phyloP scores from a whole-genome alignment of 2,329 filamentous ascomycete genomes.

The Fusarium poae region DNA sequence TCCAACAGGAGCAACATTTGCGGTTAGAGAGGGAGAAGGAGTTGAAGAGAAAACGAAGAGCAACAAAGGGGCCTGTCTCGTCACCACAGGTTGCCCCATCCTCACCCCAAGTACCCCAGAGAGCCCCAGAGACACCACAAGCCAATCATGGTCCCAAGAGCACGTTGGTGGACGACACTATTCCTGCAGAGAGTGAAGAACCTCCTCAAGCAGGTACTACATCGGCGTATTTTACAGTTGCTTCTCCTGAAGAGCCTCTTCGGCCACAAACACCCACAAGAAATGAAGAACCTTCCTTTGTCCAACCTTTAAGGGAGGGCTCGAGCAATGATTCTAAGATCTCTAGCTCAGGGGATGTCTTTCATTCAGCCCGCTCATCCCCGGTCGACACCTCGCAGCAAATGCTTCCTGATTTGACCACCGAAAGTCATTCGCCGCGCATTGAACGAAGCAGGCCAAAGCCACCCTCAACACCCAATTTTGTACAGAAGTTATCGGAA shows the following conservation, averaged over 20 bases:
- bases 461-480: conserved; percentile 18
- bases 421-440: conserved; percentile 6
- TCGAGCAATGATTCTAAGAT: conserved; percentile 38
- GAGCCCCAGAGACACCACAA: conserved; percentile 26
- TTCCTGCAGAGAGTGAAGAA: conserved; percentile 3
- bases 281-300: conserved; percentile 34
- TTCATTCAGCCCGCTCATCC: conserved; percentile 44
- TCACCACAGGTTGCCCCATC: conserved; percentile 36
- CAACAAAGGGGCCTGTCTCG: conserved; percentile 44
- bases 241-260: conserved; percentile 9
- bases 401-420: conserved; percentile 30
- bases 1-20: conserved; percentile 70
- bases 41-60: conserved; percentile 50
- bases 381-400: conserved; percentile 26
- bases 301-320: conserved; percentile 37
- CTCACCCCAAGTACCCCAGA: conserved; percentile 33
- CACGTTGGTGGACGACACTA: conserved; percentile 16
- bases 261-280: conserved; percentile 23
- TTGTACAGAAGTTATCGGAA: conserved; percentile 34
- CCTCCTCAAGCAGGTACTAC: conserved; percentile 12
- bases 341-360: conserved; percentile 35
- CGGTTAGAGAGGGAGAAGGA: conserved; percentile 56
- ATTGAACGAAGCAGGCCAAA: neutral
- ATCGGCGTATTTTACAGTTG: conserved; percentile 31
- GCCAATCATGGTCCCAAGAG: conserved; percentile 14